Base-by-base conservation (phyloP, 2,329 filamentous ascomycete species). In the Colletotrichum coccodes region DNA sequence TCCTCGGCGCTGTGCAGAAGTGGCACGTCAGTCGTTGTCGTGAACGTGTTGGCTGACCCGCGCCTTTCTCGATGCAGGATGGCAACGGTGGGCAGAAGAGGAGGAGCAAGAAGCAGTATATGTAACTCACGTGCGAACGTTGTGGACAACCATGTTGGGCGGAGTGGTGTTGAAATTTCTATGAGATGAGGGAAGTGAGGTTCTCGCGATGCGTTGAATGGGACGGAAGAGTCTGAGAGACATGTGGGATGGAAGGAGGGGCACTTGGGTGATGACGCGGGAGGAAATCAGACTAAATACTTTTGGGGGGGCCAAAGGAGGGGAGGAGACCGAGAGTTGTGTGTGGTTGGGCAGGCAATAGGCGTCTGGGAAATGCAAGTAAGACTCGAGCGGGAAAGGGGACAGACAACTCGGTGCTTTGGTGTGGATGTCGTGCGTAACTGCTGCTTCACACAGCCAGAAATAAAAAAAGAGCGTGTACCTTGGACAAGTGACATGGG, bases 121-220 rank as follows among this genome's bases (percentile, higher is more conserved):
- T 18, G 18, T 8, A 26, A 73, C 79, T 75, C 72, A 83, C 82
- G 69, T 80, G 60, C 76, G 72, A 57, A 85, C 74, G 64, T 83
- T 77, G 73, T 84, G 81, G 65, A 87, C 85, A 72, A 77, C 81
- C 76, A 84, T 79, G 64, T 80, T 84, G 71, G 75, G 75, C 16
- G 77, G 60, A 34, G 83, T 78, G 40, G 79, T 81, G 71, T 79
- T 78, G 68, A 81, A 81, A 6, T 57, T 68, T 50, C 76, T 73
- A 5, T 60, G 57, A 2, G 18, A 56, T 1, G 7, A 32, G 12
- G 66, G 49, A 4, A 44, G 2, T 57, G 54, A 66, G 44, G 62
- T 21, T 66, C 14, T 69, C 66, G 56, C 61, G 54, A 69, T 69
- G 66, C 49, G 61, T 66, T 69, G 66, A 12, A 60, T 3, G 4